Percentiles rank a stretch among this genome's conserved stretches.
These are phyloP conservation scores for Exobasidium cylindrosporum DNA, from an alignment of 1,284 basidiomycete species.

Conservation along the genomic window DNA sequence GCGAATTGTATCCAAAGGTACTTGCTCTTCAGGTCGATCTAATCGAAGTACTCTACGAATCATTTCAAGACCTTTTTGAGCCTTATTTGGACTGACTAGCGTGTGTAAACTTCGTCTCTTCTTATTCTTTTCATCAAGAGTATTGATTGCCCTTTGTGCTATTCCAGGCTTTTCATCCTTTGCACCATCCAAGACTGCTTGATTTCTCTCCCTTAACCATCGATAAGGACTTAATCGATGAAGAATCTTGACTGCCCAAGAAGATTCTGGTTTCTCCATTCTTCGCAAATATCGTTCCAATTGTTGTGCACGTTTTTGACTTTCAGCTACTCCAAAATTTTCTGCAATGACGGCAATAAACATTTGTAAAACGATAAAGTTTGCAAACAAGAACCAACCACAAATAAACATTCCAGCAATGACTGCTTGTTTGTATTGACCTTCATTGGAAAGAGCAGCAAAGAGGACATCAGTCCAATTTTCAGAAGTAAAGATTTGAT, in stretches of 20 bases:
- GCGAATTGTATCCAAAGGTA: constrained; percentile 61
- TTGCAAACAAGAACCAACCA: constrained; percentile 87
- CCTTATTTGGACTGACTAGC: constrained; percentile 16
- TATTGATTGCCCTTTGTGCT: background rate
- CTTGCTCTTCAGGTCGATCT: constrained; percentile 65
- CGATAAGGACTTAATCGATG: constrained; percentile 82
- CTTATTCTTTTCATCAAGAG: constrained; percentile 14
- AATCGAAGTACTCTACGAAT: constrained; percentile 41
- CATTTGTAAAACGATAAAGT: constrained; percentile 94
- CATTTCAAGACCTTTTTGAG: constrained; percentile 29
- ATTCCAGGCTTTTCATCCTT: background rate
- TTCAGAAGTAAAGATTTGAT: constrained; percentile 86
- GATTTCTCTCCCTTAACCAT: constrained; percentile 65
- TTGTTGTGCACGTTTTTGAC: constrained; percentile 80
- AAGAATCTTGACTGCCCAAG: constrained; percentile 58
- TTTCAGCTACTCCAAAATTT: constrained; percentile 90
- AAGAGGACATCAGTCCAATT: constrained; percentile 90
- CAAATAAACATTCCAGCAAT: constrained; percentile 74
- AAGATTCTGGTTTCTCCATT: constrained; percentile 45
- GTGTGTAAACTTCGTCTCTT: constrained; percentile 11
- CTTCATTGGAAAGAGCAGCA: constrained; percentile 66
- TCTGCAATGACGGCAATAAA: constrained; percentile 99
- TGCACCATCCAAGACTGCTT: constrained; percentile 38
- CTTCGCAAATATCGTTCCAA: constrained; percentile 62
- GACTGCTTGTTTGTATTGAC: constrained; percentile 68